Evolutionary conservation across 495 filamentous ascomycete genomes (phyloP), one percentile per base, ranked within the genome.

Genomic region (Xylaria castorea): DNA sequence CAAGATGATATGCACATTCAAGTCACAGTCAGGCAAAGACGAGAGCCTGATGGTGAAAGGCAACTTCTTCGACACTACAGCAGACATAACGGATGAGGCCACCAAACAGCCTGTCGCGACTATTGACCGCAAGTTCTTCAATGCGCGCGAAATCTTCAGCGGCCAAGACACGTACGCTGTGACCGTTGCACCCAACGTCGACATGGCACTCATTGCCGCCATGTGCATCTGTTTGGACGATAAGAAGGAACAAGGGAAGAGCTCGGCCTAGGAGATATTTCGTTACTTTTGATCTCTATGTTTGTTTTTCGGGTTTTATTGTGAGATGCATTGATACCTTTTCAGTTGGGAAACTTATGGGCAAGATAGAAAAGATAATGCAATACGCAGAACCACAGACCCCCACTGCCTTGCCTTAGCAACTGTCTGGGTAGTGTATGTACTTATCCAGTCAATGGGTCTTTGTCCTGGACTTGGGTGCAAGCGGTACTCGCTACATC

Each of bases 141-240:
- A 65, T 30, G 22, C 22, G 22, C 62, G 62, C 6, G 84, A 83
- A 50, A 89, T 84, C 2, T 85, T 90, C 11, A 34, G 30, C 16
- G 57, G 57, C 16, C 57, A 60, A 77, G 87, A 91, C 78, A 90
- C 87, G 11, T 92, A 92, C 68, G 84, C 80, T 1, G 82, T 91
- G 20, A 80, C 82, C 11, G 82, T 91, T n/a, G 90, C 90, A 6
- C 87, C 89, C 1, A 85, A 85, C 7, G 88, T 89, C 3, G 89
- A 92, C 68, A 81, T 89, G 74, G 84, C 88, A 5, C 72, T 92
- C 36, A 83, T 92, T 50, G 87, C 83, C 1, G 89, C 89, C 3
- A 83, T 91, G 77, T 89, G 86, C 73, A 88, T 91, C 58, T 87
- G 85, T 64, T 81, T 91, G 68, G 89, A 91, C 62, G 88, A 91